Conservation (phyloP, 2,329 filamentous ascomycete species). For the Aspergillus brasiliensis region DNA sequence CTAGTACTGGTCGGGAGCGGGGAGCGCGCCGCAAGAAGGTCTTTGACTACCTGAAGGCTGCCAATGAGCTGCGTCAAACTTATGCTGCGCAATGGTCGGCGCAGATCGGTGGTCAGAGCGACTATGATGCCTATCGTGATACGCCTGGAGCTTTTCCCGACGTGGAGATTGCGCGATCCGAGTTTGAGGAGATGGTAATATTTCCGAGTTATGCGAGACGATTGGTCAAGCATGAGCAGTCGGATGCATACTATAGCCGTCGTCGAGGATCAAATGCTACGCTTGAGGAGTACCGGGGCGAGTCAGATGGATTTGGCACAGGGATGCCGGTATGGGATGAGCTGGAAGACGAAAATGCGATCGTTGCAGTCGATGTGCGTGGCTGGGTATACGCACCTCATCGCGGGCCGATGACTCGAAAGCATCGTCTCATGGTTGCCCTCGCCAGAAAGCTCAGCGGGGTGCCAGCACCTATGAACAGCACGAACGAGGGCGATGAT, state of each 20-base stretch:
- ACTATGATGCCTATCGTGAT: slow-evolving; percentile 46
- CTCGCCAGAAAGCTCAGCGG: slow-evolving; percentile 86
- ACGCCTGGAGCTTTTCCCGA: slow-evolving; percentile 82
- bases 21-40: slow-evolving; percentile 78
- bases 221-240: slow-evolving; percentile 59
- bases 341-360: slow-evolving; percentile 76
- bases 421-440: slow-evolving; percentile 83
- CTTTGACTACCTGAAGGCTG: slow-evolving; percentile 70
- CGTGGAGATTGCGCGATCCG: slow-evolving; percentile 75
- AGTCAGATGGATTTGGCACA: slow-evolving; percentile 56
- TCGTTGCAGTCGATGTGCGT: slow-evolving; percentile 91
- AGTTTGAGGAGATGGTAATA: slow-evolving; percentile 87
- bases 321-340: slow-evolving; percentile 78
- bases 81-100: slow-evolving; percentile 60
- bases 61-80: slow-evolving; percentile 69
- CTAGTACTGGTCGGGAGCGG: slow-evolving; percentile 49
- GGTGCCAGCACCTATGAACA: slow-evolving; percentile 66
- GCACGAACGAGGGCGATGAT: slow-evolving; percentile 31
- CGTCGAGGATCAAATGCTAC: slow-evolving; percentile 35
- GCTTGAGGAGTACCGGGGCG: slow-evolving; percentile 46
- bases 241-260: slow-evolving; percentile 26
- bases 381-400: slow-evolving; percentile 94
- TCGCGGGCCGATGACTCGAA: slow-evolving; percentile 78
- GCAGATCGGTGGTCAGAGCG: slow-evolving; percentile 45
- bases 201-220: slow-evolving; percentile 91